Evolutionary conservation across 1,139 yeast species (phyloP).

Genomic region (Suhomyces bokatorum): DNA sequence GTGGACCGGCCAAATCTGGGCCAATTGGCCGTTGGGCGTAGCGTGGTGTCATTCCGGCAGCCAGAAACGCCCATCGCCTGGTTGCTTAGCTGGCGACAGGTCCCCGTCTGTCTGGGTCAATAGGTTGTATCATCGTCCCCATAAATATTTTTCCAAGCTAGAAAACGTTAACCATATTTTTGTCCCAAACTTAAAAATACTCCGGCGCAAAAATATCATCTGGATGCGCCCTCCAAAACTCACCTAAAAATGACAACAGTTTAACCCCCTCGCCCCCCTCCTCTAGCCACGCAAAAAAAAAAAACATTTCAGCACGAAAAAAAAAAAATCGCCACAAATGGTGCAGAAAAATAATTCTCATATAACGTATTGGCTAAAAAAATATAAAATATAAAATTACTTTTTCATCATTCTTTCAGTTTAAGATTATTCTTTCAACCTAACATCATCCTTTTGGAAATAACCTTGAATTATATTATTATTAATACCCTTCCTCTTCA

Average conservation of each 20-base stretch:
- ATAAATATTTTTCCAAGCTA: neutral
- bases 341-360: slow-evolving; percentile 6
- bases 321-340: neutral
- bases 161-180: slow-evolving; percentile 1
- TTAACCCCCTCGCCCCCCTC: too few species aligned
- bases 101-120: slow-evolving; percentile 3
- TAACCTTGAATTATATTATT: slow-evolving; percentile 4
- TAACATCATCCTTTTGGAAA: slow-evolving; percentile 11
- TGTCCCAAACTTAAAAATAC: neutral
- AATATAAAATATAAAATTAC: slow-evolving; percentile 10
- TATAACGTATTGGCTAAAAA: slow-evolving; percentile 8
- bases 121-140: slow-evolving; percentile 1
- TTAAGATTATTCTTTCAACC: slow-evolving; percentile 12
- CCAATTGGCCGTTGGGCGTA: too few species aligned
- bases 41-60: neutral
- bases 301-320: slow-evolving; percentile 2
- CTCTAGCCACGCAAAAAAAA: neutral
- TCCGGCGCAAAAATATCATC: neutral
- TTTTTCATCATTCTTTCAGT: slow-evolving; percentile 13
- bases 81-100: neutral
- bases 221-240: neutral
- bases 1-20: too few species aligned
- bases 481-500: slow-evolving; percentile 11
- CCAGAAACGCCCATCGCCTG: neutral
- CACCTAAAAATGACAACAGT: neutral